Base-by-base conservation (phyloP, 202 grass and related monocot species). In the Setaria viridis region DNA sequence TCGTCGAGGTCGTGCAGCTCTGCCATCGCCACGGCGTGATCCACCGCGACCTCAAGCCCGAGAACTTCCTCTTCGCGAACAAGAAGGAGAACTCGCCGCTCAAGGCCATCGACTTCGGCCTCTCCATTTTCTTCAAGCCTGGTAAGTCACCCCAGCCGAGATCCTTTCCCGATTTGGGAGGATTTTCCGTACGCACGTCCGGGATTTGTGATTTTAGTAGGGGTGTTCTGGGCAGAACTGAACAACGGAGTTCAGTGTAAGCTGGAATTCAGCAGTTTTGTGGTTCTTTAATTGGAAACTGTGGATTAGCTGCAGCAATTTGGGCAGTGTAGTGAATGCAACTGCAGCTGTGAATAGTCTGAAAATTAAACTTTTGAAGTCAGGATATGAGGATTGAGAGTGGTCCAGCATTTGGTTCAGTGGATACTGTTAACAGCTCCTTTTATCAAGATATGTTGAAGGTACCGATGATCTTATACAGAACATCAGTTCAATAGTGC, bases 11-110 rank as follows among this genome's bases (percentile, higher is more conserved):
- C 48, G 97, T 99, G 62, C 97, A 99, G 87, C 90, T 99, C 72
- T 99, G 94, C 89, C 97, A 99, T 85, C 87, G 89, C 45, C 94
- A 99, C 84, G 97, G 97, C 6, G 97, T 99, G 16, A 99, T 97
- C 83, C 94, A 97, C 72, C 82, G 94, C 35, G 94, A 97, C 85
- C 94, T 97, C 84, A 97, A 97, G 84, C 94, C 94, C 0, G 94
- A 97, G 74, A 97, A 97, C 81, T 97, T 97, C 74, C 82, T 97
- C 43, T 99, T 99, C 63, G 97, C 94, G 0, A 99, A 99, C 77
- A 96, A 96, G 87, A 99, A 99, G 81, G 97, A 99, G 87, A 99
- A 99, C 89, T 96, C 97, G 14, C 92, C 97, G 3, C 87, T 99
- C 74, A 99, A 99, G 82, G 97, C 97, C 16, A 99, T 99, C 72